phyloP scores from a whole-genome alignment of 2,329 filamentous ascomycete species.

The Dissoconium aciculare region DNA sequence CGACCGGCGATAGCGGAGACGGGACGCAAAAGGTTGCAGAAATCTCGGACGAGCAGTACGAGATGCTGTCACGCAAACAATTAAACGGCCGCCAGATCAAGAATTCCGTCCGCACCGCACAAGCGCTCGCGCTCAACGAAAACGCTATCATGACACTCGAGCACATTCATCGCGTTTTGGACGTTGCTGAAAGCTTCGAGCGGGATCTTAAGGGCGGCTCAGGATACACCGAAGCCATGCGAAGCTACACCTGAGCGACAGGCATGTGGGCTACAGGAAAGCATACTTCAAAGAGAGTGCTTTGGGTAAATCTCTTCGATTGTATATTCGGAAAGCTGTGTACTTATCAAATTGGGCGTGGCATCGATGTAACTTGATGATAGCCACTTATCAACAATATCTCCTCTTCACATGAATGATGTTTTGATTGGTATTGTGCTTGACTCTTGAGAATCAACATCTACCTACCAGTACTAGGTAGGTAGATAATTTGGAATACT shows the following conservation, averaged over 20 bases:
- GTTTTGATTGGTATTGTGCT: no score
- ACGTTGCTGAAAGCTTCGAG: slow-evolving; percentile 70
- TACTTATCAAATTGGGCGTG: no score
- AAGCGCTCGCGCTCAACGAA: slow-evolving; percentile 67
- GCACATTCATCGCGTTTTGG: slow-evolving; percentile 69
- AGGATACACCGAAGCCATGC: slow-evolving; percentile 72
- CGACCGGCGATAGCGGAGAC: background rate
- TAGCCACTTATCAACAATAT: no score
- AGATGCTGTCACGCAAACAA: slow-evolving; percentile 46
- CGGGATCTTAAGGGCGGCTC: slow-evolving; percentile 66
- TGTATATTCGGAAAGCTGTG: no score
- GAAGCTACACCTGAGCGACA: slow-evolving; percentile 46
- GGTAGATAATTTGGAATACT: no score
- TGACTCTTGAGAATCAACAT: no score
- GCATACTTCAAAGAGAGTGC: no score
- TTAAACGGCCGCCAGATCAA: slow-evolving; percentile 68
- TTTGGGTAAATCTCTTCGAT: no score
- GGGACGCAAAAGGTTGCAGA: background rate
- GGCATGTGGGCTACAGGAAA: no score
- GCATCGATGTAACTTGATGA: no score
- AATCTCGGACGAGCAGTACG: background rate
- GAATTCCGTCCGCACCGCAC: slow-evolving; percentile 70
- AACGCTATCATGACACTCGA: slow-evolving; percentile 56
- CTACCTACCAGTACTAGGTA: no score
- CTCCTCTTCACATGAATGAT: no score